Evolutionary conservation across 441 rosid genomes (phyloP), one percentile per base, ranked within the genome.

Genomic region (Croton setiger): DNA sequence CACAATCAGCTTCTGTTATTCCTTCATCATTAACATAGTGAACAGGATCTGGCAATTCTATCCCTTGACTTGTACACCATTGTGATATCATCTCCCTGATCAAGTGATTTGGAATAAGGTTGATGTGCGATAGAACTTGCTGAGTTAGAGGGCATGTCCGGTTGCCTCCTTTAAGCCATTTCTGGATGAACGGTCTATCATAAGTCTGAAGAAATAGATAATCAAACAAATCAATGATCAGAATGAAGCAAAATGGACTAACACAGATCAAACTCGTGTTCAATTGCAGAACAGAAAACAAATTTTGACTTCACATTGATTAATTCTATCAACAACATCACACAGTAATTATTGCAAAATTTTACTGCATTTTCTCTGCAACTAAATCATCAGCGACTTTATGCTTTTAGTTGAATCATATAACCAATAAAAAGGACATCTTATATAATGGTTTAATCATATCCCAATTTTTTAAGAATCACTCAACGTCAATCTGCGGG

Each of bases 81-180:
- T 87, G 91, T 2, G 83, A 82, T 71, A 92, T 90, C 97, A 94
- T 78, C 10, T 88, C 97, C 76, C 87, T 65, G 59, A 90, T 73
- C 79, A 94, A 79, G 14, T 77, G 79, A 79, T 94, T 94, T 1
- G 99, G 96, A 23, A 85, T 83, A 18, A 94, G 85, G 55, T 72
- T 68, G 8, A 92, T 78, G 74, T 90, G 87, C 5, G 96, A 83
- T 59, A 92, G 86, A 61, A 94, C 99, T 76, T 92, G 94, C 61
- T 90, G 82, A 39, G 97, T 90, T 68, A 67, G 79, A 39, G 99
- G 99, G 74, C 99, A 94, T 43, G 96, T 88, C 71, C 92, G 63
- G 63, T 90, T 92, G 47, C 96, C 98, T 5, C 87, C 79, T 63
- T 85, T 88, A 61, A 94, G 75, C 98, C 97, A 94, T 74, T 86